Evolutionary conservation across 352 stramenopile genomes (phyloP).

Genomic region (Phytophthora cryptogea): DNA sequence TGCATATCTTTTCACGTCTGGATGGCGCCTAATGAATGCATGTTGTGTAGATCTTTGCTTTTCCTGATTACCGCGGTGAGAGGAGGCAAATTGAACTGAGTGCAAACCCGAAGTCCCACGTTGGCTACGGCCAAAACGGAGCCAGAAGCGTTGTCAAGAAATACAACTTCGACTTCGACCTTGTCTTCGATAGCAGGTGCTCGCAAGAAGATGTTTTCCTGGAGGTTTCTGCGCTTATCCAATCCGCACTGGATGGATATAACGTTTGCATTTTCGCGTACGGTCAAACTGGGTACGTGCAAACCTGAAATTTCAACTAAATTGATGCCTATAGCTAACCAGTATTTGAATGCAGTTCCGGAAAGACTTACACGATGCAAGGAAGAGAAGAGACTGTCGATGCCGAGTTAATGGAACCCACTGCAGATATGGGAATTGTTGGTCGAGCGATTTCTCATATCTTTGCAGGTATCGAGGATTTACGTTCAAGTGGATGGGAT

Average conservation of each 20-base stretch:
- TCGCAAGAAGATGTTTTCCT: constrained; percentile 97
- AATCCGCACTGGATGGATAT: constrained; percentile 95
- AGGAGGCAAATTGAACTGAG: constrained; percentile 75
- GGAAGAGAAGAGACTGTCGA: constrained; percentile 48
- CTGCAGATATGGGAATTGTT: constrained; percentile 78
- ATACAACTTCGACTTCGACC: constrained; percentile 97
- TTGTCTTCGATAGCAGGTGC: constrained; percentile 94
- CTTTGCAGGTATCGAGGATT: constrained; percentile 65
- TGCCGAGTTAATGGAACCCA: constrained; percentile 44
- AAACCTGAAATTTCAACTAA: not conserved
- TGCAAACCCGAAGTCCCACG: constrained; percentile 62
- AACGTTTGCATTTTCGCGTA: constrained; percentile 97
- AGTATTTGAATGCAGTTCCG: constrained; percentile 47
- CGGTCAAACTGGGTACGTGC: constrained; percentile 74
- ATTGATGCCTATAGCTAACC: not conserved
- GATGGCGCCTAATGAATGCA: constrained; percentile 2
- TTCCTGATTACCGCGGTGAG: constrained; percentile 72
- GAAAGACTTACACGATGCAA: constrained; percentile 91
- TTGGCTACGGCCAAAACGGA: constrained; percentile 73
- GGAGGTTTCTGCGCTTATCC: constrained; percentile 94
- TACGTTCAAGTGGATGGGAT: constrained; percentile 72
- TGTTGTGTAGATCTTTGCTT: constrained; percentile 63
- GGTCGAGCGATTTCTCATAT: constrained; percentile 80
- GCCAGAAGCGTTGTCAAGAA: constrained; percentile 70
- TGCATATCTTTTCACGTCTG: not conserved